Percentiles rank a stretch among this genome's conserved stretches.
These are phyloP conservation scores for Eucalyptus coolabah DNA, from an alignment of 345 rosid genomes.

Conservation along the genomic window DNA sequence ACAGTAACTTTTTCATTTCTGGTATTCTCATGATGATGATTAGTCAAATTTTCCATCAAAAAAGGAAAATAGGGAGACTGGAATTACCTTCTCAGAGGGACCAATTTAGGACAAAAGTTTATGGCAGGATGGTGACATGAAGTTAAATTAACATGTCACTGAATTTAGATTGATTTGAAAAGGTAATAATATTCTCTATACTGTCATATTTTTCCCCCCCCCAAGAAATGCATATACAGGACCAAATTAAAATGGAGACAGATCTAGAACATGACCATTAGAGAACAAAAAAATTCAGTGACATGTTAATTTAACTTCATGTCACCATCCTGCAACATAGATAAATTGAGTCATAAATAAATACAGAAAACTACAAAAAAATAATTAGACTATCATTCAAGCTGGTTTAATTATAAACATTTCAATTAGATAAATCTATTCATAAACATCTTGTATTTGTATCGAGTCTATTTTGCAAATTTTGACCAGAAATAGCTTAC, in stretches of 20 bases:
- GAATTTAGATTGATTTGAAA: not conserved
- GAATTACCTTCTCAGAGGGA: not conserved
- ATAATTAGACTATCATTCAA: not conserved
- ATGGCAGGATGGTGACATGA: not conserved
- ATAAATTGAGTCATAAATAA: not conserved
- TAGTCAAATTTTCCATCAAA: not conserved
- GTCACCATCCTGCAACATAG: not conserved
- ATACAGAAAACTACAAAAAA: no score
- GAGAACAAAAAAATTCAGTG: not conserved
- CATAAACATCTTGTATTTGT: not conserved
- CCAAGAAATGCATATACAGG: not conserved
- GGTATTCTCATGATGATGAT: not conserved
- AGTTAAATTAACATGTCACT: not conserved
- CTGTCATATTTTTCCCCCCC: not conserved
- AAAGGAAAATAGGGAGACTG: not conserved
- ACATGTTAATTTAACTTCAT: not conserved
- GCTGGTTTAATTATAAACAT: no score
- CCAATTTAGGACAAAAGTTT: not conserved
- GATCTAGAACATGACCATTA: not conserved
- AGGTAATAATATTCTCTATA: not conserved
- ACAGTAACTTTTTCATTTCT: not conserved
- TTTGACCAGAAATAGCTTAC: no score
- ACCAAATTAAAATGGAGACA: not conserved
- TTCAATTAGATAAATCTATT: no score
- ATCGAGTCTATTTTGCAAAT: no score